Evolutionary conservation across 345 rosid species (phyloP), one percentile per base, ranked within the genome.

Genomic region (Lenwebbia sp.): DNA sequence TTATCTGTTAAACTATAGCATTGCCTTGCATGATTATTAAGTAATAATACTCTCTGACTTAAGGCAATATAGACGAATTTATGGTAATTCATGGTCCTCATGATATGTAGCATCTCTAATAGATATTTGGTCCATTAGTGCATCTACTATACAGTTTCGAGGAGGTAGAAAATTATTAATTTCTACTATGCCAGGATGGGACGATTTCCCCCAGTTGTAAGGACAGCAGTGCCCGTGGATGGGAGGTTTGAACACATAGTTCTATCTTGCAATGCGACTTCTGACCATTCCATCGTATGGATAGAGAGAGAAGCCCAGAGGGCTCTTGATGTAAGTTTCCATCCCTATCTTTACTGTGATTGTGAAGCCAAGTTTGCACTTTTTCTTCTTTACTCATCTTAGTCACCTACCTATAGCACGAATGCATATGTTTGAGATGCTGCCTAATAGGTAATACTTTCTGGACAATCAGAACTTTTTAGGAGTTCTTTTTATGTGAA

Each of bases 211-310:
- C 99, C 99, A 3, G 94, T 96, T 60, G 98, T 97, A 85, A 96
- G 93, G 88, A 96, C 98, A 15, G 99, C 98, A 62, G 99, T 97
- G 50, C 99, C 99, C 7, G 98, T 97, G 30, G 98, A 94, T 49
- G 99, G 99, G 89, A 92, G 99, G 89, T 97, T 97, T 56, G 99
- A 97, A 92, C 99, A 95, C 86, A 94, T 96, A 50, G 98, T 97
- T 88, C 94, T 97, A 57, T 95, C 99, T 85, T 97, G 97, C 88
- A 95, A 97, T 86, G 99, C 98, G 86, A 94, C 95, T 89, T 95
- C 99, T 37, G 99, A 97, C 84, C 99, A 96, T 84, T 96, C 96
- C 86, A 95, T 97, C 86, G 86, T 97, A 60, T 97, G 99, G 98
- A 93, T 96, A 47, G 96, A 95, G 88, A 95, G 93, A 89, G 99